phyloP scores from a whole-genome alignment of 768 basidiomycete genomes.

The Pisolithus tinctorius region DNA sequence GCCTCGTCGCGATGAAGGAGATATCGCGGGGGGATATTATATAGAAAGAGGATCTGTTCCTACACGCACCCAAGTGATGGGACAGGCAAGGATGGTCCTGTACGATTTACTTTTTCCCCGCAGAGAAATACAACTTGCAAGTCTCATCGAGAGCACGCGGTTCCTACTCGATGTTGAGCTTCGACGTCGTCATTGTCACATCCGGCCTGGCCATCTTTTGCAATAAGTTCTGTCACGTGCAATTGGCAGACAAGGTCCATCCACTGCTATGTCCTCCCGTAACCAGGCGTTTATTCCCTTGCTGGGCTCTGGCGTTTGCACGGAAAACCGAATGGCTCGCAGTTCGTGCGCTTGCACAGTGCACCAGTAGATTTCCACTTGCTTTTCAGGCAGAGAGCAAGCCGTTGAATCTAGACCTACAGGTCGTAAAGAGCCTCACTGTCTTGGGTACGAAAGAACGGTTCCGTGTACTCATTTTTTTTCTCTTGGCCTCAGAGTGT shows the following conservation, averaged over 20 bases:
- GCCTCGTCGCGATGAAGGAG: slow-evolving; percentile 62
- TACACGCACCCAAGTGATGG: slow-evolving; percentile 64
- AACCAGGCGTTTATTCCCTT: slow-evolving; percentile 65
- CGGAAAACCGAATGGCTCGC: slow-evolving; percentile 59
- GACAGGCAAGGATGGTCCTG: too few relatives aligned
- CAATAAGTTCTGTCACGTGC: slow-evolving; percentile 66
- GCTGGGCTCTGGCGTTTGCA: slow-evolving; percentile 40
- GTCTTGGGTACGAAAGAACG: slow-evolving; percentile 73
- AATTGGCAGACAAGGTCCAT: slow-evolving; percentile 52
- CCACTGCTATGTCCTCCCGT: slow-evolving; percentile 66
- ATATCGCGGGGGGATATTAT: slow-evolving; percentile 68
- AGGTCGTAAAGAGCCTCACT: slow-evolving; percentile 55
- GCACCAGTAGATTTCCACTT: slow-evolving; percentile 57
- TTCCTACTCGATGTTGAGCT: slow-evolving; percentile 65
- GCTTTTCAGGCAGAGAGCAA: slow-evolving; percentile 41
- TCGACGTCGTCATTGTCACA: slow-evolving; percentile 28
- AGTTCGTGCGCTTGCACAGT: slow-evolving; percentile 64
- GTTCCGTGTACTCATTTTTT: slow-evolving; percentile 26
- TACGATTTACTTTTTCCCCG: not conserved
- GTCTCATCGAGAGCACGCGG: slow-evolving; percentile 53
- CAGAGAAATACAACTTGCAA: slow-evolving; percentile 75
- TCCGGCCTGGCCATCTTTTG: slow-evolving; percentile 69
- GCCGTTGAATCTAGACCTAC: slow-evolving; percentile 38
- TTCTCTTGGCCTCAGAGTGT: not conserved
- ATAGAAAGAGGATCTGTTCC: slow-evolving; percentile 82